These are phyloP conservation scores for Letharia columbiana DNA, from an alignment of 495 filamentous ascomycete species.

Conservation along the genomic window DNA sequence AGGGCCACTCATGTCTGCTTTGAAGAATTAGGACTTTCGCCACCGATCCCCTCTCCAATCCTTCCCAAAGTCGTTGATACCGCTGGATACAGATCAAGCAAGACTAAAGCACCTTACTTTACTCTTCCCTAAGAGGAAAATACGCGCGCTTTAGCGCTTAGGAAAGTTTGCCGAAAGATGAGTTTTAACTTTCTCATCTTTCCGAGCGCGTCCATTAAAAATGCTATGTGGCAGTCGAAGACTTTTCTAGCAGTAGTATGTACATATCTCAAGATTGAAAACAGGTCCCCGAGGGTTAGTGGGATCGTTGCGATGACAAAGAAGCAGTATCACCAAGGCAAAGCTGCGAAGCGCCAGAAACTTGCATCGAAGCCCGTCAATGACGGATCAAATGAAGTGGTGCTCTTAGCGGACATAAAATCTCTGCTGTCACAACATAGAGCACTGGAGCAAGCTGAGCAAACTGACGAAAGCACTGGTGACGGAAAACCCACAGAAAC, in stretches of 20 bases:
- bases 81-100: background rate
- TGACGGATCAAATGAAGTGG: conserved; percentile 59
- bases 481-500: background rate
- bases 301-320: conserved; percentile 14
- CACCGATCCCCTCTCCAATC: background rate
- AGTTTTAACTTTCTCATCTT: background rate
- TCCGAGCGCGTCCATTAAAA: background rate
- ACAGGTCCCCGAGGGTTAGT: background rate
- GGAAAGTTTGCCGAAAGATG: conserved; percentile 11
- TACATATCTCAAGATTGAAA: background rate
- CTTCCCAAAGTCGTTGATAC: background rate
- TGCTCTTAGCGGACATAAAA: conserved; percentile 63
- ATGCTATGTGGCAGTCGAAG: conserved; percentile 3
- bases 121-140: background rate
- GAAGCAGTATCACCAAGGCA: conserved; percentile 17
- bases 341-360: conserved; percentile 48
- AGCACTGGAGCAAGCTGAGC: conserved; percentile 22
- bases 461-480: background rate
- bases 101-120: too few species aligned
- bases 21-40: background rate
- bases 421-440: conserved; percentile 50
- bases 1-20: conserved; percentile 13
- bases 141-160: conserved; percentile 7
- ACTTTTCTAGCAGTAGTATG: background rate
- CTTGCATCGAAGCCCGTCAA: conserved; percentile 38